Base-by-base conservation (phyloP, 108 stramenopile genomes). In the Cyclotella baltica region DNA sequence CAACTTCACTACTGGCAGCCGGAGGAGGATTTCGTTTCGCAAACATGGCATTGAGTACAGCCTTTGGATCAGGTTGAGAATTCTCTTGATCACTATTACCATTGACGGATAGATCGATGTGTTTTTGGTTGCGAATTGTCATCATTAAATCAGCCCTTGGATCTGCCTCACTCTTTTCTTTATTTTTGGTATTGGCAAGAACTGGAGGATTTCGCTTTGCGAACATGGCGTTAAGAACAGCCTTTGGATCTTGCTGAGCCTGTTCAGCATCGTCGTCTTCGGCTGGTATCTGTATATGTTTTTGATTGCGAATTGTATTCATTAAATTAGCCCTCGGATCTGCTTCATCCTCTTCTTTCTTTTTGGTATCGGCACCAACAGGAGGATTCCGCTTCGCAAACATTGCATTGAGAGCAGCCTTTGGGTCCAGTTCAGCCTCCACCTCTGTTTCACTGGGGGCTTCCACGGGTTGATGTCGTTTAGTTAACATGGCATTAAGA, bases 381-480 rank as follows among this genome's bases (percentile, higher is more conserved):
- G 55, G 55, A 4, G 1, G 55, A 56, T 25, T 56, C 23, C 55
- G 55, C 25, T 67, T 58, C 1, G 35, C 37, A 19, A 67, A 28
- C 73, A 65, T 74, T 37, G 50, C 36, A 50, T 53, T 68, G 38
- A 67, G 55, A 28, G 66, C 38, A 51, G 55, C 33, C 51, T 33
- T 76, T 46, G 70, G 70, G 59, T 72, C 55, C 23, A 33, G 52
- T 11, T 43, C 40, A 43, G 40, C 10, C 40, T 43, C 40, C 10
- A 13, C 69, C 6, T 63, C 72, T 27, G 20, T 48, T 29, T 55
- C 35, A 19, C 35, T n/a, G n/a, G 36, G 9, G 20, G 76, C 56
- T 73, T 52, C 73, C 30, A 23, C 11, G 25, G 55, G 25, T 4
- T 2, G 47, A 56, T 25, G 20, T n/a, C 55, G 55, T 56, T 67